Base-by-base conservation (phyloP, 2,329 filamentous ascomycete species). In the Decorospora gaudefroyi region DNA sequence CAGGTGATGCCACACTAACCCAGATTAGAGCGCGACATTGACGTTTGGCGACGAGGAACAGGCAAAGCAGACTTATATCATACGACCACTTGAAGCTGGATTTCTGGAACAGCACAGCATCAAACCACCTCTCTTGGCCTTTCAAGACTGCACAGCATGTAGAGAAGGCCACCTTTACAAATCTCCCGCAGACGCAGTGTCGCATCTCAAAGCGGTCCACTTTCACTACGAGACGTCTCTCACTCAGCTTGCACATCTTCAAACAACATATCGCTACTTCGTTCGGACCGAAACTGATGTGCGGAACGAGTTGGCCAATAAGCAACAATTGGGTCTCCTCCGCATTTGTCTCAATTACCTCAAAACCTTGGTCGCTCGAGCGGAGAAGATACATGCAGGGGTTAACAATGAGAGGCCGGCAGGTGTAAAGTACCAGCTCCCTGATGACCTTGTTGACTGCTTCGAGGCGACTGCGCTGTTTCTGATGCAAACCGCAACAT, bases 391-490 rank as follows among this genome's bases (percentile, higher is more conserved):
- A 8, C 19, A 43, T 26, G 6, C 13, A 12, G 30, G 22, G 3
- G 27, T 31, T 18, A 19, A 1, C 2, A 17, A 38, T 8, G 27
- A 12, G 6, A 15, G 13, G 2, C 6, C 16, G n/a, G 10, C 16
- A 4, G 35, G 29, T 23, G 3, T 12, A 1, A 22, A 6, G 5
- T 44, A 41, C 10, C 21, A 26, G 10, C 28, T 50, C 9, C 47
- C 42, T 4, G 40, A 35, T 13, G 35, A 46, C 17, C 34, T 50
- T 9, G 25, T 50, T 8, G 23, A 41, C 13, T 50, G 42, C 27
- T 46, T 50, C n/a, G 42, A 50, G 25, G 42, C 26, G 9, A 50
- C 38, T 15, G 23, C 18, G 3, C n/a, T 46, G 12, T 50, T 50
- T 25, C 21, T 46, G 1, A 35, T 46, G 22, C 32, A 42, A 17